These are phyloP conservation scores for Xylariomycetidae sp. DNA, from an alignment of 2,329 filamentous ascomycete species.

Conservation along the genomic window DNA sequence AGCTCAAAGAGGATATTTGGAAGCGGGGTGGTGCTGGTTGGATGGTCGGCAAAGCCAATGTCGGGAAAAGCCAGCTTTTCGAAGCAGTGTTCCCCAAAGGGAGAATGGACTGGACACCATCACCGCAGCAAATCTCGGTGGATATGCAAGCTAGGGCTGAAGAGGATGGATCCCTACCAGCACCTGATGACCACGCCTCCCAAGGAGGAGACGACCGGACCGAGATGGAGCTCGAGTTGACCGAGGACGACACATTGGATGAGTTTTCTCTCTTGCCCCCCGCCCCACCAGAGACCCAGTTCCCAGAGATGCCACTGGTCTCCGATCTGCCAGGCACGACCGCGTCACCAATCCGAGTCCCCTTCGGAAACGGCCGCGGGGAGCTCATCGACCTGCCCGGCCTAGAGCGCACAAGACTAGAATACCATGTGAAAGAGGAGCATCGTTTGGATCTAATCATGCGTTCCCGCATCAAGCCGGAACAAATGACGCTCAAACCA, in stretches of 20 bases:
- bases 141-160: constrained; percentile 20
- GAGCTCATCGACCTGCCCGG: constrained; percentile 93
- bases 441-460: constrained; percentile 68
- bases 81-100: constrained; percentile 81
- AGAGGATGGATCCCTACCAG: constrained; percentile 3
- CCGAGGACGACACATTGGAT: constrained; percentile 25
- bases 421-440: constrained; percentile 61
- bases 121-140: constrained; percentile 31
- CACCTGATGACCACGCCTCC: background rate
- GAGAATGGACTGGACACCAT: constrained; percentile 37
- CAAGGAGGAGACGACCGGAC: constrained; percentile 1
- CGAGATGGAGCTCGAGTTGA: constrained; percentile 22
- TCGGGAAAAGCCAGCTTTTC: constrained; percentile 91
- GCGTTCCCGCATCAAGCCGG: constrained; percentile 66
- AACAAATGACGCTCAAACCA: constrained; percentile 66
- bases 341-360: constrained; percentile 87
- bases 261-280: constrained; percentile 65
- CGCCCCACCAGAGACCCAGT: constrained; percentile 63
- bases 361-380: constrained; percentile 78
- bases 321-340: constrained; percentile 88
- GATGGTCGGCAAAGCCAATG: constrained; percentile 98
- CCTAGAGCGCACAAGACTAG: constrained; percentile 66
- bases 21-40: constrained; percentile 78
- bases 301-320: constrained; percentile 78
- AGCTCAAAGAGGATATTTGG: constrained; percentile 82